Evolutionary conservation across 106 monocot genomes (phyloP), one percentile per base, ranked within the genome.

Genomic region (Apostasia ramifera): DNA sequence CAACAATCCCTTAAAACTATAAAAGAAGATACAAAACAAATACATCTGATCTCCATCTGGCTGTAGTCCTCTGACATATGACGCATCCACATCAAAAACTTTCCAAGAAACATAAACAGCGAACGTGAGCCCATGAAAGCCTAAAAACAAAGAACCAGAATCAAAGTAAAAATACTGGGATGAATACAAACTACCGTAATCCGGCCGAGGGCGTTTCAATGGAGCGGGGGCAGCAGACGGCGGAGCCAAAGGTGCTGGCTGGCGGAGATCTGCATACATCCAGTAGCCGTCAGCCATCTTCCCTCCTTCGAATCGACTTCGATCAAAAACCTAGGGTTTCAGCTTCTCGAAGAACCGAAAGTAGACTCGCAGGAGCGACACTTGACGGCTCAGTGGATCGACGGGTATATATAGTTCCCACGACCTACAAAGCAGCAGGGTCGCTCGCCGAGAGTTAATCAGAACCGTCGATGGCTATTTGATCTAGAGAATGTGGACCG

Each of bases 181-280:
- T 38, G 44, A 13, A n/a, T 1, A 4, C 41, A 62, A 45, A 73
- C 73, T 64, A 44, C 54, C 53, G 8, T 64, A 73, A 55, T 73
- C 73, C 9, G 73, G 37, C 44, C 73, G 63, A 37, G 73, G 73
- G 14, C 73, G 73, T 46, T 73, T 73, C 73, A 73, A 55, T 9
- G 62, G 60, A 53, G 62, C 44, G 2, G 72, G 43, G 8, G 47
- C 44, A 0, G 63, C 63, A 0, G 6, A 0, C 54, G 45, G 55
- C 1, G 73, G 64, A 6, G 72, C 61, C 44, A 64, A 37, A 48
- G 45, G 2, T 37, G 55, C 64, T 40, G 53, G 54, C 15, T 64
- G 41, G 38, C 63, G 73, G 39, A 53, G 61, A 40, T 59, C 72
- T 3, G 63, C 72, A 64, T 73, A 73, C 26, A 63, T 65, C 73